Conservation (phyloP, 768 basidiomycete genomes). For the Nidularia sp. region DNA sequence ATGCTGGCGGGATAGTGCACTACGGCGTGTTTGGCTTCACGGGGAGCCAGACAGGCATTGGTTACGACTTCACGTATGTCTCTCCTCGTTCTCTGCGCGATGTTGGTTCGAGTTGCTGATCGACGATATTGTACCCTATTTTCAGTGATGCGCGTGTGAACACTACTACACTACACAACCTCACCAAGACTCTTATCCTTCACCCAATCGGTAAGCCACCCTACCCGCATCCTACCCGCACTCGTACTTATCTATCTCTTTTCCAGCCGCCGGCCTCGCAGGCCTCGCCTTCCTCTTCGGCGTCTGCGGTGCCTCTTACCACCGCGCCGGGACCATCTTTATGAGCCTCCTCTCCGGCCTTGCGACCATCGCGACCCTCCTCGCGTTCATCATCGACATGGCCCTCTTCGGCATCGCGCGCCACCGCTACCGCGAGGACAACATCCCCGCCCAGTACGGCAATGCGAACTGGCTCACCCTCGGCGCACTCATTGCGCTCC, state of each 20-base stretch:
- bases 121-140: not conserved
- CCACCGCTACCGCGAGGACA: constrained; percentile 46
- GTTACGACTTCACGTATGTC: constrained; percentile 55
- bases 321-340: constrained; percentile 69
- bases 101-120: not conserved
- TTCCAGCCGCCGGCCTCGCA: constrained; percentile 56
- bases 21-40: constrained; percentile 83
- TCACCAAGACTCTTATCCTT: constrained; percentile 71
- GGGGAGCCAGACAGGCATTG: constrained; percentile 47
- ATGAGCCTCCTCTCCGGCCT: constrained; percentile 70
- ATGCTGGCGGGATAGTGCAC: constrained; percentile 15
- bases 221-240: constrained; percentile 1
- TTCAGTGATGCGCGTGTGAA: constrained; percentile 42
- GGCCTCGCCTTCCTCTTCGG: constrained; percentile 67
- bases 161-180: constrained; percentile 54
- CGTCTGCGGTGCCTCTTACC: constrained; percentile 59
- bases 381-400: constrained; percentile 78
- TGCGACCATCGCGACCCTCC: constrained; percentile 60
- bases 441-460: constrained; percentile 54
- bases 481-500: constrained; percentile 64
- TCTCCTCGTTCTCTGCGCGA: not conserved
- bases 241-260: constrained; percentile 1
- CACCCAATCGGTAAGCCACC: constrained; percentile 66
- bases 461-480: constrained; percentile 84
- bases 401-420: constrained; percentile 72